A percentile compares a stretch with the other conserved stretches of the same genome.
phyloP scores from a whole-genome alignment of 2,329 filamentous ascomycete species.

The Fusarium xyrophilum region DNA sequence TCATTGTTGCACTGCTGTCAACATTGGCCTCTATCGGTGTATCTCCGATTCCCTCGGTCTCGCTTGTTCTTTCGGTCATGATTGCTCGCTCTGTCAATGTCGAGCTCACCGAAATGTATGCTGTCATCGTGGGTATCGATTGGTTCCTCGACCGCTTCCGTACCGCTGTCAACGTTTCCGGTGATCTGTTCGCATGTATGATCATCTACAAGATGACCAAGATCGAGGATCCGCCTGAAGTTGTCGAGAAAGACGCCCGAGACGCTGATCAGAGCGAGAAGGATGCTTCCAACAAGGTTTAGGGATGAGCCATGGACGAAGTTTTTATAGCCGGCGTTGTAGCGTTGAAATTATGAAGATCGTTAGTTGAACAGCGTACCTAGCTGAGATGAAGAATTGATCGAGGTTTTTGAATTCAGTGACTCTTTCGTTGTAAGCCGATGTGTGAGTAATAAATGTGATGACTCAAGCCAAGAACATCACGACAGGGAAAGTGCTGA shows the following conservation, averaged over 20 bases:
- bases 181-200: conserved; percentile 52
- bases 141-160: conserved; percentile 65
- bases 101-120: conserved; percentile 57
- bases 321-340: conserved; percentile 16
- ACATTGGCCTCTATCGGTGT: conserved; percentile 61
- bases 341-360: conserved; percentile 6
- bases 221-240: conserved; percentile 34
- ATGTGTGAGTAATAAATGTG: background rate
- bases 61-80: conserved; percentile 60
- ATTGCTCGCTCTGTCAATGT: conserved; percentile 56
- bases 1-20: conserved; percentile 56
- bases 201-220: conserved; percentile 39
- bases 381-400: background rate
- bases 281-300: conserved; percentile 34
- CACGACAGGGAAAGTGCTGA: conserved; percentile 3
- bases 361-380: background rate
- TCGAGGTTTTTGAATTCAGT: background rate
- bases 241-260: conserved; percentile 25
- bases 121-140: conserved; percentile 60
- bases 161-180: conserved; percentile 58
- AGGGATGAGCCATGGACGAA: background rate
- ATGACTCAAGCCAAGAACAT: conserved; percentile 5
- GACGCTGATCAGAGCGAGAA: conserved; percentile 18
- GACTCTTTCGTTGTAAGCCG: background rate
- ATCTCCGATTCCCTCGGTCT: conserved; percentile 60